These are phyloP conservation scores for Halenospora varia DNA, from an alignment of 495 filamentous ascomycete species.

Conservation along the genomic window DNA sequence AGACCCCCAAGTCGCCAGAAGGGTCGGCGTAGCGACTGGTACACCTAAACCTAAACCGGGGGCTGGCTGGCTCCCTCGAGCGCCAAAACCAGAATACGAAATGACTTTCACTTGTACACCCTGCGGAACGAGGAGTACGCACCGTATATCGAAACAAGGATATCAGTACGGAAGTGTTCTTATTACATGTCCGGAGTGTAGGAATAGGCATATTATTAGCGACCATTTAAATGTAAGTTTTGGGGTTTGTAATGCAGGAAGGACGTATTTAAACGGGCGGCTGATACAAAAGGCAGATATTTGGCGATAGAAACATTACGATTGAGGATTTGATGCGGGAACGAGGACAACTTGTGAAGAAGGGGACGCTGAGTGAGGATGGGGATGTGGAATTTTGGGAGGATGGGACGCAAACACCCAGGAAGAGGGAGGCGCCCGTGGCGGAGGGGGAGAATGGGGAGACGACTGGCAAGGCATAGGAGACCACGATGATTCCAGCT, in stretches of 20 bases:
- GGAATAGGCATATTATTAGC: conserved; percentile 82
- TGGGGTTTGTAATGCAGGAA: conserved; percentile 5
- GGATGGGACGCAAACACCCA: conserved; percentile 38
- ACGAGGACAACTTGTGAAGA: conserved; percentile 60
- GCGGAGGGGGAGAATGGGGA: not conserved
- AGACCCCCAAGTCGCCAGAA: no score
- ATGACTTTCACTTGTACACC: conserved; percentile 91
- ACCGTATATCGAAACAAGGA: conserved; percentile 83
- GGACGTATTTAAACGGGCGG: no score
- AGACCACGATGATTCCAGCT: no score
- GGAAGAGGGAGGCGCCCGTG: not conserved
- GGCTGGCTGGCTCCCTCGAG: not conserved
- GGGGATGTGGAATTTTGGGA: conserved; percentile 69
- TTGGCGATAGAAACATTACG: conserved; percentile 60
- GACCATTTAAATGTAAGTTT: conserved; percentile 67
- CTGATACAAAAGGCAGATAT: no score
- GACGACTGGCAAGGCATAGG: not conserved
- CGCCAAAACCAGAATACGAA: conserved; percentile 65
- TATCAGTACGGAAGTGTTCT: conserved; percentile 87
- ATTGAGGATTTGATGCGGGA: conserved; percentile 69
- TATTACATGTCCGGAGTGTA: conserved; percentile 80
- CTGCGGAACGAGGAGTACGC: conserved; percentile 68
- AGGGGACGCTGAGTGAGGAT: conserved; percentile 49
- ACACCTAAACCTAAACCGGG: not conserved
- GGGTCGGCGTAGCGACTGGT: no score